Evolutionary conservation across 352 stramenopile species (phyloP).

Genomic region (Globisporangium barbulae): DNA sequence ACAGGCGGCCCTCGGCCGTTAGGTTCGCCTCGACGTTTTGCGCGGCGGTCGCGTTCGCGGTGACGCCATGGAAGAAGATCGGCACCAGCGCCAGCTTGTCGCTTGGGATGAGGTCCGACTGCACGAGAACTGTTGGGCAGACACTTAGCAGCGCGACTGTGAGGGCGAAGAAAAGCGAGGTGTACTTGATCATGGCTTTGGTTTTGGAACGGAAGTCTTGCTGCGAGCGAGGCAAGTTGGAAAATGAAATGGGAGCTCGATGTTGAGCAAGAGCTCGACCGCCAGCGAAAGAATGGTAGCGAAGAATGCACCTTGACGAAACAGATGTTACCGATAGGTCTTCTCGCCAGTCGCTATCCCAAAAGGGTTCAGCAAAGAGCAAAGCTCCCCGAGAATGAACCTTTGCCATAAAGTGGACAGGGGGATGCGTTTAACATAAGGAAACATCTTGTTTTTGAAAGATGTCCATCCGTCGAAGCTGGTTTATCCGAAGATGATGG

Average conservation of each 20-base stretch:
- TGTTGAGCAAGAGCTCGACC: no score
- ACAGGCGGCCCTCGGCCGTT: not conserved
- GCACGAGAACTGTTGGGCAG: not conserved
- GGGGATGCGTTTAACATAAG: no score
- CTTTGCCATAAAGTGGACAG: no score
- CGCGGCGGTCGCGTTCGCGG: not conserved
- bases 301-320: no score
- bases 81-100: not conserved
- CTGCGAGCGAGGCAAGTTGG: not conserved
- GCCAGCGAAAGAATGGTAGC: no score
- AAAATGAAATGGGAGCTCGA: not conserved
- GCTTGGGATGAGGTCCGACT: not conserved
- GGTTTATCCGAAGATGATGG: no score
- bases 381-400: no score
- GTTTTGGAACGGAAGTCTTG: not conserved
- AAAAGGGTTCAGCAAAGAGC: no score
- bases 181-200: not conserved
- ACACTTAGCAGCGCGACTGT: not conserved
- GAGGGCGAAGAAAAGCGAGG: not conserved
- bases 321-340: no score
- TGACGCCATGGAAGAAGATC: slow-evolving; percentile 9
- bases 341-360: no score
- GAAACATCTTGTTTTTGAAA: no score
- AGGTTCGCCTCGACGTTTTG: not conserved
- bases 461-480: no score